Percentiles rank a stretch among this genome's conserved stretches.
These are phyloP conservation scores for Gossypium aridum DNA, from an alignment of 441 rosid genomes.

Conservation along the genomic window DNA sequence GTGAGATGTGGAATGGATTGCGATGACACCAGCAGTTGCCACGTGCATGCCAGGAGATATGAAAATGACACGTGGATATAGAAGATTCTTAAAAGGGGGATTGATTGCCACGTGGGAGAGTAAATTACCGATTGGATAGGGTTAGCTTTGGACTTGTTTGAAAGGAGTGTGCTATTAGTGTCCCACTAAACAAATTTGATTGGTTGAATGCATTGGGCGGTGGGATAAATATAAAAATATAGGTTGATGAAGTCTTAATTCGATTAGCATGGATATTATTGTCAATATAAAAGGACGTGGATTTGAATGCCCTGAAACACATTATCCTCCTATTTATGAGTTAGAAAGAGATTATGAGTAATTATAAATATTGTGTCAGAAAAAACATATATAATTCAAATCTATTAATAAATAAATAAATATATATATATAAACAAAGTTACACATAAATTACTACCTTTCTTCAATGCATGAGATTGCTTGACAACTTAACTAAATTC, in stretches of 20 bases:
- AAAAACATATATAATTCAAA: too few species aligned
- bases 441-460: too few species aligned
- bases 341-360: accelerated
- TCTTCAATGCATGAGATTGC: too few species aligned
- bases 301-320: accelerated
- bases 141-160: background rate
- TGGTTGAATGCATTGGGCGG: constrained; percentile 8
- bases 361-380: too few species aligned
- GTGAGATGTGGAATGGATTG: background rate
- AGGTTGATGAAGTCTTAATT: accelerated
- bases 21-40: constrained; percentile 12
- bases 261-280: background rate
- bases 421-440: too few species aligned
- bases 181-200: constrained; percentile 7
- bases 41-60: constrained; percentile 8
- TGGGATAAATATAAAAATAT: background rate
- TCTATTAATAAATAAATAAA: too few species aligned
- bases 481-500: too few species aligned
- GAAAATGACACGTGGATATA: background rate
- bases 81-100: background rate
- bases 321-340: too few species aligned
- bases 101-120: constrained; percentile 10
- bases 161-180: background rate
- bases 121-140: background rate
- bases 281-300: accelerated